A percentile compares a stretch with the other conserved stretches of the same genome.
Conservation (phyloP, 2,329 filamentous ascomycete genomes). For the Aspergillus puulaauensis region DNA sequence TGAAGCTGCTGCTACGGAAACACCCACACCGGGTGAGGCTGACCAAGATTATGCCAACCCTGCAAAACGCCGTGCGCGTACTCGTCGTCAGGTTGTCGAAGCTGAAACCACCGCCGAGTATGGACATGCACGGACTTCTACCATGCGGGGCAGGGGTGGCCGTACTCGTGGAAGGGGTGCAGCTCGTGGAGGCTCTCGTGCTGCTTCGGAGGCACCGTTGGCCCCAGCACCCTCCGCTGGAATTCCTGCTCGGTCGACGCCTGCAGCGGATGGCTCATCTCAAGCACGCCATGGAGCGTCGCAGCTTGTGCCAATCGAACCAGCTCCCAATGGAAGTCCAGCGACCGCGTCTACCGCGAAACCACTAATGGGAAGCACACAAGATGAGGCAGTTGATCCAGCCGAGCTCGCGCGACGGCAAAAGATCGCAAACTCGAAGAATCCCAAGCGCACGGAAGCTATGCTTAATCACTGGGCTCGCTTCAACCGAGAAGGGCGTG, state of each 20-base stretch:
- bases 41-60: conserved; percentile 27
- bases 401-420: conserved; percentile 34
- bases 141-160: conserved; percentile 27
- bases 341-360: conserved; percentile 12
- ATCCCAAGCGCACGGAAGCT: conserved; percentile 45
- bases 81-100: conserved; percentile 25
- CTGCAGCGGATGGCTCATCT: conserved; percentile 5
- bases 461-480: conserved; percentile 48
- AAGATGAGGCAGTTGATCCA: conserved; percentile 25
- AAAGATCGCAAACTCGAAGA: conserved; percentile 45
- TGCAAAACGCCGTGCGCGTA: conserved; percentile 34
- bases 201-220: conserved; percentile 20
- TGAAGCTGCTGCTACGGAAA: conserved; percentile 21
- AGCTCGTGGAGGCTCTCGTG: conserved; percentile 23
- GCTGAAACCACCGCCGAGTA: conserved; percentile 17
- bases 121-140: conserved; percentile 14
- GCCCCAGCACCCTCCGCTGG: conserved; percentile 6
- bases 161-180: conserved; percentile 31
- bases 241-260: conserved; percentile 8
- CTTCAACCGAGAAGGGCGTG: conserved; percentile 44
- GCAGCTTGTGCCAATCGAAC: conserved; percentile 21
- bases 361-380: conserved; percentile 16
- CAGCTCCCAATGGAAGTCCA: conserved; percentile 15
- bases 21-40: conserved; percentile 26
- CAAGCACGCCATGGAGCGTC: conserved; percentile 18